Evolutionary conservation across 2,329 filamentous ascomycete genomes (phyloP).

Genomic region (Pseudogymnoascus sp.): DNA sequence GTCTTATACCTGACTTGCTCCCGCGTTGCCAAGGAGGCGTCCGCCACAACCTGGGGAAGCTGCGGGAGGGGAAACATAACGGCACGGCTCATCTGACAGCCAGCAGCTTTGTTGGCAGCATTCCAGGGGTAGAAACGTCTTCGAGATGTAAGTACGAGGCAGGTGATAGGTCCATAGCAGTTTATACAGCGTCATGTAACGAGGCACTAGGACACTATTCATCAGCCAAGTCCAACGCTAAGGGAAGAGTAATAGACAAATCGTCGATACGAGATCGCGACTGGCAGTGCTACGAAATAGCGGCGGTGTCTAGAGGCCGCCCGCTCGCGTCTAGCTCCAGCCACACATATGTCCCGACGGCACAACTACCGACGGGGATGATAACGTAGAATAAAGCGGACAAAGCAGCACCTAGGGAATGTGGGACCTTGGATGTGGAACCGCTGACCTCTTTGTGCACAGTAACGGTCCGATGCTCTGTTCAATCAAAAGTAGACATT

Average conservation of each 20-base stretch:
- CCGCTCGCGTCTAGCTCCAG: neutral
- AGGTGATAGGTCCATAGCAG: neutral
- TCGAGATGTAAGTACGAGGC: neutral
- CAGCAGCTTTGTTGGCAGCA: neutral
- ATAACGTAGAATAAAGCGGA: neutral
- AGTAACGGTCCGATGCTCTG: neutral
- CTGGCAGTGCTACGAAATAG: neutral
- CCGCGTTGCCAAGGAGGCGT: neutral
- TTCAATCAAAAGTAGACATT: neutral
- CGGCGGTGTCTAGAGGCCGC: neutral
- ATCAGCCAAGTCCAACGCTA: neutral
- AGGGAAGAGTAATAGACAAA: neutral
- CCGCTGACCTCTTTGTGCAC: neutral
- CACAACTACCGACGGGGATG: neutral
- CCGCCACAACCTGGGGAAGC: neutral
- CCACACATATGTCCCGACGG: neutral
- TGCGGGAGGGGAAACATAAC: neutral
- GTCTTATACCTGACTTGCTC: constrained; percentile 3
- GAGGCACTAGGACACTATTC: neutral
- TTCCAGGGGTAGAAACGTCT: neutral
- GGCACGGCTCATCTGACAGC: constrained; percentile 4
- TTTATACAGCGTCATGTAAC: neutral
- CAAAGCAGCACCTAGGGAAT: neutral
- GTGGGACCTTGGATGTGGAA: neutral
- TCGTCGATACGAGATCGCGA: neutral